Conservation (phyloP, 108 stramenopile species). For the Asterionellopsis glacialis region DNA sequence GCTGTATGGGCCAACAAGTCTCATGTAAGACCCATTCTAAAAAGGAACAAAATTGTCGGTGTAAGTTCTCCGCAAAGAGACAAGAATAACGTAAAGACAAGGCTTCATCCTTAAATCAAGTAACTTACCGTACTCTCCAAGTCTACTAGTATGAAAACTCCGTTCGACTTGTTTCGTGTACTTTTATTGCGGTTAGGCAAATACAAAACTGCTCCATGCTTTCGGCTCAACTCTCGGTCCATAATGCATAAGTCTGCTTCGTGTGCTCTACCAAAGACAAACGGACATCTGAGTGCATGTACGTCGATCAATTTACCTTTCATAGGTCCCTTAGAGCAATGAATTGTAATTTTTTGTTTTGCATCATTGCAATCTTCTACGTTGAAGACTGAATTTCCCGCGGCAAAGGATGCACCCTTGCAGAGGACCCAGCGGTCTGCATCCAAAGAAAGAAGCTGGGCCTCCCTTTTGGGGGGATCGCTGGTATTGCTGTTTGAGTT, state of each 20-base stretch:
- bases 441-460: constrained; percentile 75
- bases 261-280: constrained; percentile 86
- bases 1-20: constrained; percentile 80
- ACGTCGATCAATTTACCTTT: constrained; percentile 83
- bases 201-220: constrained; percentile 82
- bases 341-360: constrained; percentile 83
- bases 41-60: background rate
- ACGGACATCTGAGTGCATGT: constrained; percentile 65
- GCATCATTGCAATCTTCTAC: constrained; percentile 81
- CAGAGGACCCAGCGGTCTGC: constrained; percentile 83
- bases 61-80: background rate
- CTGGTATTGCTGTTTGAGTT: constrained; percentile 16
- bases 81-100: background rate
- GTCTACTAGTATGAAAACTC: constrained; percentile 75
- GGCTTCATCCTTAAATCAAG: background rate
- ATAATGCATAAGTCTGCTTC: constrained; percentile 89
- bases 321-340: constrained; percentile 88
- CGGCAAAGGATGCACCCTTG: constrained; percentile 83
- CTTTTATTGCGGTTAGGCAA: constrained; percentile 35
- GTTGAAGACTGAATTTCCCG: constrained; percentile 87
- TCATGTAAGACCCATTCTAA: constrained; percentile 89
- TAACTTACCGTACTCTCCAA: constrained; percentile 86
- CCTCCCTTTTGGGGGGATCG: constrained; percentile 49
- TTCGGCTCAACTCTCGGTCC: constrained; percentile 84
- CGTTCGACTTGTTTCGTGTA: constrained; percentile 12